A percentile compares a stretch with the other conserved stretches of the same genome.
phyloP scores from a whole-genome alignment of 2,329 filamentous ascomycete genomes.

The Penicillium crustosum region DNA sequence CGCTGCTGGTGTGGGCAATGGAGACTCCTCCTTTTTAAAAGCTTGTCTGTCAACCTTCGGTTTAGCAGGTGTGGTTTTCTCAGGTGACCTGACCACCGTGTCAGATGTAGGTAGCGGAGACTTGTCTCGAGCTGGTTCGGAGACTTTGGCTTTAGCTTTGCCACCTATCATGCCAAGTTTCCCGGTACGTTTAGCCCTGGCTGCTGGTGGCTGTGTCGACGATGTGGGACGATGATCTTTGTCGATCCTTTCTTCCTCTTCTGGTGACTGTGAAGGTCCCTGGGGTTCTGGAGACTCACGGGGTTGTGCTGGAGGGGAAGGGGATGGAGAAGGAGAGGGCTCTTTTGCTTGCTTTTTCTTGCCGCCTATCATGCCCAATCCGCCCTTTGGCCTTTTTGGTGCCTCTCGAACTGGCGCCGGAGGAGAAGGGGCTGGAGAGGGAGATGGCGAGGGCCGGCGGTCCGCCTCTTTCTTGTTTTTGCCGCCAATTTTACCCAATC shows the following conservation, averaged over 20 bases:
- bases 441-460: constrained; percentile 9
- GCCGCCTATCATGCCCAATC: constrained; percentile 19
- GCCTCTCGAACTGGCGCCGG: neutral
- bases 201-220: constrained; percentile 6
- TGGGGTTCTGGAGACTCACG: constrained; percentile 2
- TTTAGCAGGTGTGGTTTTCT: neutral
- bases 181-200: constrained; percentile 24
- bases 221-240: constrained; percentile 6
- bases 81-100: neutral
- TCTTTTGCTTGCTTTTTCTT: constrained; percentile 21
- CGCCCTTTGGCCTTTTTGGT: constrained; percentile 10
- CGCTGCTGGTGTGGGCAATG: neutral
- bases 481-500: constrained; percentile 21
- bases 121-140: constrained; percentile 1
- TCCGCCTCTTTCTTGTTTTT: constrained; percentile 19
- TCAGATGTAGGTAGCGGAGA: constrained; percentile 4
- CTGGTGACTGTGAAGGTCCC: neutral
- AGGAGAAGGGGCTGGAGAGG: neutral
- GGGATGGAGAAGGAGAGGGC: constrained; percentile 12
- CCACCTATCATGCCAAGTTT: constrained; percentile 42
- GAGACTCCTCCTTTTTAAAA: neutral
- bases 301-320: constrained; percentile 11
- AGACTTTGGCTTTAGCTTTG: constrained; percentile 21
- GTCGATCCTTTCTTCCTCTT: neutral
- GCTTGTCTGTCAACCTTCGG: neutral